Evolutionary conservation across 2,329 filamentous ascomycete genomes (phyloP), one percentile per base, ranked within the genome.

Genomic region (Aschersonia sp.): DNA sequence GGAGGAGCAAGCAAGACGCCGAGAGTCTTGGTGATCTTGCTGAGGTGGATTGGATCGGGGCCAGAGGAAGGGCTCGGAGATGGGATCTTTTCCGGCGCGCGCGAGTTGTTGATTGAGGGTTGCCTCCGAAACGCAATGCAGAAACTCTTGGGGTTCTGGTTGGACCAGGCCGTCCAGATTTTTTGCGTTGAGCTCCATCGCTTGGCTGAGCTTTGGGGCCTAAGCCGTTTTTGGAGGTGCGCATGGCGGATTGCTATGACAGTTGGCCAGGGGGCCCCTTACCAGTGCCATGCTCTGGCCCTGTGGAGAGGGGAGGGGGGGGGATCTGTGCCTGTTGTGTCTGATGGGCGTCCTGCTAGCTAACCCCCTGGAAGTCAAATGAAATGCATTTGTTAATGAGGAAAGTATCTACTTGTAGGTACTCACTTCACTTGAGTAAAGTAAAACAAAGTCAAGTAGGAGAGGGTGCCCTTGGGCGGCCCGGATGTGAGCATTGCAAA

Each of bases 141-240:
- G 53, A 61, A 63, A 62, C 62, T 57, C 57, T 65, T 65, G 62
- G 64, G 63, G 46, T 52, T 40, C 43, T 53, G 51, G 49, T 61
- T 64, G 57, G 57, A 58, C 52, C 31, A 48, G 47, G 31, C 31
- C 30, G 55, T 56, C 59, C 58, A 61, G 60, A 64, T 66, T 66
- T 66, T 20, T 65, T 65, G 59, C 59, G 64, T 66, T 66, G 65
- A 66, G 64, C 63, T 65, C 60, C 59, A 58, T 60, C 55, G 58
- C 55, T 56, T 55, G 57, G 59, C 60, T 56, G 55, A 61, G 59
- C 59, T 59, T 53, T 53, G 48, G 53, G 56, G 52, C 50, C 58
- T 61, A 64, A 52, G 51, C 62, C 62, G 47, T 46, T 59, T 62
- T 59, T 51, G 60, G 60, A 42, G 35, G 35, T 12, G 35, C 7